phyloP scores from a whole-genome alignment of 192 early-diverging fungal species.

The Geosiphon pyriformis region DNA sequence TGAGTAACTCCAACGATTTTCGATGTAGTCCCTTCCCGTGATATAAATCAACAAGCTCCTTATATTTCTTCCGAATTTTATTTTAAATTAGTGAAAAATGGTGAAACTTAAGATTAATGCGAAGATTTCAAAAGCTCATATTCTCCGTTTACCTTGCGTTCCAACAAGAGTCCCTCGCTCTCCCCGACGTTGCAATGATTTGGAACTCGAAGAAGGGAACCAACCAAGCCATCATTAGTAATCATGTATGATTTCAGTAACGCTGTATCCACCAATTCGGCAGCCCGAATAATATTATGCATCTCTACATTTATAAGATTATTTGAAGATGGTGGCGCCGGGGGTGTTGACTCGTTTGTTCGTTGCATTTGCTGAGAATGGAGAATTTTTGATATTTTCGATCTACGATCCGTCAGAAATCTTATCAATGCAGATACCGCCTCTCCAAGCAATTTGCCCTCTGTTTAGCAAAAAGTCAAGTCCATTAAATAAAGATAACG shows the following conservation, averaged over 20 bases:
- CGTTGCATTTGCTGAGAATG: conserved; percentile 22
- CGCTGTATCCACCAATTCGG: conserved; percentile 81
- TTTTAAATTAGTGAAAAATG: neutral
- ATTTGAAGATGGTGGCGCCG: conserved; percentile 14
- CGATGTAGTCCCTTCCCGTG: conserved; percentile 83
- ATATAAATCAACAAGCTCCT: conserved; percentile 92
- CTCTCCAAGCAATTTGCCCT: conserved; percentile 53
- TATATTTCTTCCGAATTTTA: conserved; percentile 52
- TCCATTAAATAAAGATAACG: conserved; percentile 6
- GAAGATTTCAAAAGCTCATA: too few relatives aligned
- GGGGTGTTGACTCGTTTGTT: conserved; percentile 25
- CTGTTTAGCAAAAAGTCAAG: conserved; percentile 26
- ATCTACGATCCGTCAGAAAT: conserved; percentile 83
- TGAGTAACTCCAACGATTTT: conserved; percentile 83
- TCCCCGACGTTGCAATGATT: conserved; percentile 88
- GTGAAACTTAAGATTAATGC: neutral
- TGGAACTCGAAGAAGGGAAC: conserved; percentile 81
- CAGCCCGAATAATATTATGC: conserved; percentile 31
- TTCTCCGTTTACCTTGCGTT: conserved; percentile 70
- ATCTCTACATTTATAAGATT: conserved; percentile 34
- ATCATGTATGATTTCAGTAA: conserved; percentile 86
- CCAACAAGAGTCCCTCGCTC: conserved; percentile 71
- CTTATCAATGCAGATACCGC: conserved; percentile 68
- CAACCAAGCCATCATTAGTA: conserved; percentile 79
- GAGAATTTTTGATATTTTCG: conserved; percentile 58